Conservation (phyloP, 78 protist species). For the Dictyostelium intermedium region DNA sequence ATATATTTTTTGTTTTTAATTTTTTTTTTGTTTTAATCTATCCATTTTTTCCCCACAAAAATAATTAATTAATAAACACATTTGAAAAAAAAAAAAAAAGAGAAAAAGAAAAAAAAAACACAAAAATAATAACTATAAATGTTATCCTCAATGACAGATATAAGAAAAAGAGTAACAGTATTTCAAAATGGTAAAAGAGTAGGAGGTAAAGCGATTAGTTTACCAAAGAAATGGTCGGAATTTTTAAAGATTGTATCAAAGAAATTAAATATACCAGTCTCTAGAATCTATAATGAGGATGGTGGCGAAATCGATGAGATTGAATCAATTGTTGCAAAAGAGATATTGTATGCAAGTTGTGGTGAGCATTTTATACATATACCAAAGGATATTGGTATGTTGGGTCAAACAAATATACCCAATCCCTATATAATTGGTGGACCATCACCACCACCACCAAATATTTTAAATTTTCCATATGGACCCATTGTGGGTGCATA, state of each 20-base stretch:
- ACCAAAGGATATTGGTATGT: neutral
- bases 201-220: conserved; percentile 57
- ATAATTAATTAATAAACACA: too few species aligned
- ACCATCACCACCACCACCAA: neutral
- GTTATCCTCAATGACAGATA: conserved; percentile 40
- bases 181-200: conserved; percentile 73
- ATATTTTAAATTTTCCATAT: neutral
- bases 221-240: conserved; percentile 79
- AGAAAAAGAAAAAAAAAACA: neutral
- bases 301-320: conserved; percentile 84
- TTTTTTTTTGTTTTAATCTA: too few species aligned
- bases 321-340: conserved; percentile 62
- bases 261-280: conserved; percentile 24
- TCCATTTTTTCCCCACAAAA: too few species aligned
- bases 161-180: conserved; percentile 67
- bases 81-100: neutral
- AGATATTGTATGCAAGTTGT: conserved; percentile 74
- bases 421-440: neutral
- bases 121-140: neutral
- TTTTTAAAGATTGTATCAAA: conserved; percentile 60
- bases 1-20: too few species aligned
- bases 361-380: conserved; percentile 68
- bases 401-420: neutral
- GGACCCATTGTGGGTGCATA: neutral
- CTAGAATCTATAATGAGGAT: conserved; percentile 71